Percentiles rank a stretch among this genome's conserved stretches.
Evolutionary conservation across 495 filamentous ascomycete species (phyloP).

Genomic region (Ramalina intermedia): DNA sequence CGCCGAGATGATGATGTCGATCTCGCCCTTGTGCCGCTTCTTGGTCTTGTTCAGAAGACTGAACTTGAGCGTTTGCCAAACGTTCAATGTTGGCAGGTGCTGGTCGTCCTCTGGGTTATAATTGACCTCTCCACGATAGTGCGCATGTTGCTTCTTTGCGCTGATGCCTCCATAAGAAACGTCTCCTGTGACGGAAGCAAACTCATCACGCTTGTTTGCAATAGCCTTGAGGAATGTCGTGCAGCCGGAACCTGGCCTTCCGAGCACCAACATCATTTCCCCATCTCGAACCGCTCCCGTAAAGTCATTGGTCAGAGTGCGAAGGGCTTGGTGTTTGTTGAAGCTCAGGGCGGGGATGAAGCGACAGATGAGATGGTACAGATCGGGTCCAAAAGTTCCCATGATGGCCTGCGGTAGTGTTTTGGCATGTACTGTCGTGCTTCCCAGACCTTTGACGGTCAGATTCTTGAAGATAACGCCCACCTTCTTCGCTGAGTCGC

Average conservation of each 20-base stretch:
- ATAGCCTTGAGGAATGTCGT: conserved; percentile 68
- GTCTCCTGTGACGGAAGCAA: conserved; percentile 53
- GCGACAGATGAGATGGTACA: conserved; percentile 51
- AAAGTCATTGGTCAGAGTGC: conserved; percentile 59
- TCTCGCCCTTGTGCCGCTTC: conserved; percentile 50
- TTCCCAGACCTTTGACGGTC: conserved; percentile 58
- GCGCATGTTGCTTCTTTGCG: conserved; percentile 48
- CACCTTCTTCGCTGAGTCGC: conserved; percentile 63
- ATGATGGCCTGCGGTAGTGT: conserved; percentile 65
- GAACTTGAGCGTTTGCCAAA: conserved; percentile 72
- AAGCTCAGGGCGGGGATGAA: conserved; percentile 51
- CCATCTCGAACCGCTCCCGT: conserved; percentile 65
- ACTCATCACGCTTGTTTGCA: conserved; percentile 52
- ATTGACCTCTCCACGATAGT: conserved; percentile 68
- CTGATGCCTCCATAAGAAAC: conserved; percentile 66
- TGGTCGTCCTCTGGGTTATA: conserved; percentile 74
- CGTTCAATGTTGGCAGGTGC: conserved; percentile 64
- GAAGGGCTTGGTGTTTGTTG: conserved; percentile 33
- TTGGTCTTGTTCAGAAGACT: conserved; percentile 73
- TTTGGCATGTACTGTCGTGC: conserved; percentile 51
- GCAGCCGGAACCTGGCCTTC: conserved; percentile 67
- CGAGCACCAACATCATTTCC: conserved; percentile 74
- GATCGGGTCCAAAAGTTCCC: conserved; percentile 74
- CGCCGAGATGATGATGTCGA: conserved; percentile 49
- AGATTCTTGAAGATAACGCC: conserved; percentile 74